phyloP scores from a whole-genome alignment of 768 basidiomycete species.

The Calocybe cyanea region DNA sequence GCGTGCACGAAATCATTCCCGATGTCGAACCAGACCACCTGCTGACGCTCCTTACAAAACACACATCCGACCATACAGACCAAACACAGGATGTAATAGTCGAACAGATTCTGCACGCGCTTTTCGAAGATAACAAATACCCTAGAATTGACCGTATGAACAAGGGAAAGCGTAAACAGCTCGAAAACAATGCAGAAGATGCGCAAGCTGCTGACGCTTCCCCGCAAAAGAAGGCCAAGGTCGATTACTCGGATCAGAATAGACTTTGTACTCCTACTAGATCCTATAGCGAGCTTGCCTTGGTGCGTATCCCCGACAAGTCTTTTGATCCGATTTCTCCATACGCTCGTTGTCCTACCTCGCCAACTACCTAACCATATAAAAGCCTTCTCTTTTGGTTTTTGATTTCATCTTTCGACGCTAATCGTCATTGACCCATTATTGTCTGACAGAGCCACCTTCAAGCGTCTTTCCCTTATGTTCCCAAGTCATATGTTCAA shows the following conservation, averaged over 20 bases:
- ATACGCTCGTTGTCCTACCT: neutral
- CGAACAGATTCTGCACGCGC: slow-evolving; percentile 51
- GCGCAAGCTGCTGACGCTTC: slow-evolving; percentile 16
- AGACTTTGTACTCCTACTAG: slow-evolving; percentile 39
- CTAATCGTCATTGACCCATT: neutral
- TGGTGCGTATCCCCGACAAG: slow-evolving; percentile 40
- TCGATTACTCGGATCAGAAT: slow-evolving; percentile 52
- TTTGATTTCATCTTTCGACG: too few relatives aligned
- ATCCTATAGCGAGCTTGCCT: slow-evolving; percentile 45
- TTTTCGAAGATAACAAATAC: slow-evolving; percentile 61
- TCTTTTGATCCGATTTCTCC: slow-evolving; percentile 3
- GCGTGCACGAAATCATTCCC: slow-evolving; percentile 65
- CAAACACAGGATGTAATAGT: slow-evolving; percentile 32
- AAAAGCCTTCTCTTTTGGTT: too few relatives aligned
- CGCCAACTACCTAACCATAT: too few relatives aligned
- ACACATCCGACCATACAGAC: slow-evolving; percentile 29
- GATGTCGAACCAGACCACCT: slow-evolving; percentile 62
- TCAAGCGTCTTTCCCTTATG: slow-evolving; percentile 50
- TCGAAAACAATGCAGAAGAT: slow-evolving; percentile 29
- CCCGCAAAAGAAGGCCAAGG: slow-evolving; percentile 32
- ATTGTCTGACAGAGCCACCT: slow-evolving; percentile 42
- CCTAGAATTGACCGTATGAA: slow-evolving; percentile 43
- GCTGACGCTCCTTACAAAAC: slow-evolving; percentile 40
- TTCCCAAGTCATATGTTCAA: slow-evolving; percentile 55
- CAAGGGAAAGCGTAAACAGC: slow-evolving; percentile 29